Evolutionary conservation across 2,329 filamentous ascomycete species (phyloP), one percentile per base, ranked within the genome.

Genomic region (Cadophora gregata): DNA sequence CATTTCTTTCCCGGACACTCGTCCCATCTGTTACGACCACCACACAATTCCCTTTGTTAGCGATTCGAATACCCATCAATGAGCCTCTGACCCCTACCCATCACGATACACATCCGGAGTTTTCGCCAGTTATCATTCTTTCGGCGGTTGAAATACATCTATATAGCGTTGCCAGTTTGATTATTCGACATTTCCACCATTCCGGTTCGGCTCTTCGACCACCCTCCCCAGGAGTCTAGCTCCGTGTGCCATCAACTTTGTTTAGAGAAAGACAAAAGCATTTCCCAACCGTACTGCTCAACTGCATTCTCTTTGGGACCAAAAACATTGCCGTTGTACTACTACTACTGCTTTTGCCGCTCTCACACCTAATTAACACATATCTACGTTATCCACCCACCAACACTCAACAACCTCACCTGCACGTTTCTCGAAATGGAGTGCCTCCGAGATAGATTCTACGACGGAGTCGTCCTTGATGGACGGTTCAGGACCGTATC

Each of bases 401-500:
- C 56, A 68, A 66, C 56, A 50, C 53, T 66, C 67, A 55, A 67
- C 51, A 55, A 48, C 59, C 64, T 51, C 61, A 56, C 29, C 61
- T 65, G 56, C 65, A 67, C 66, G 61, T 55, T 19, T 59, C 61
- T 59, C 60, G 64, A 60, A 69, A 91, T 97, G 93, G 92, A 93
- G 82, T 97, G 93, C 84, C 88, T 97, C 84, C 89, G 90, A 82
- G 88, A 93, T 81, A 86, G 89, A 77, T 96, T 97, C 81, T 83
- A 88, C 77, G 84, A 88, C 80, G 93, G 91, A 80, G 87, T 91
- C 80, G 82, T 97, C 77, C 89, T 97, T 77, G 89, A 92, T 78
- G 93, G 93, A 79, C 94, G 96, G 73, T 99, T 96, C 80, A 85
- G 92, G 81, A 97, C 94, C 65, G 86, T 97, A 77, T 92, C 94